A percentile compares a stretch with the other conserved stretches of the same genome.
These are phyloP conservation scores for Drechslera avenae DNA, from an alignment of 2,329 filamentous ascomycete genomes.

Conservation along the genomic window DNA sequence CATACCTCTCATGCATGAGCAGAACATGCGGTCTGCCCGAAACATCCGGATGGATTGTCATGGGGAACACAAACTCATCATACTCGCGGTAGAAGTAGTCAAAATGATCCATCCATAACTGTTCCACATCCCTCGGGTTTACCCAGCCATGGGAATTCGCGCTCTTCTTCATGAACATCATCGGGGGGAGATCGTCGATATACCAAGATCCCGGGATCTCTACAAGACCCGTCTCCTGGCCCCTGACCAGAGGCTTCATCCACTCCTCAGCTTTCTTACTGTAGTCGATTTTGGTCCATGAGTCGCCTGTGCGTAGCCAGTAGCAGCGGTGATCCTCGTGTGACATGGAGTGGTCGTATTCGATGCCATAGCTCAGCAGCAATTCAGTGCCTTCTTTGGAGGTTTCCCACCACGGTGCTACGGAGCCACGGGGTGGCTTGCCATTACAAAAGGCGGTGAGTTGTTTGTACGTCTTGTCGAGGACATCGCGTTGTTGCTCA, in stretches of 20 bases:
- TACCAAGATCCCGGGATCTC: conserved; percentile 72
- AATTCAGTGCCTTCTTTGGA: conserved; percentile 70
- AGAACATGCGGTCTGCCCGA: conserved; percentile 71
- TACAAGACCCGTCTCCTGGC: conserved; percentile 65
- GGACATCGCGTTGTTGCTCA: conserved; percentile 75
- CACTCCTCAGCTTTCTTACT: conserved; percentile 64
- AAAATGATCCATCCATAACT: conserved; percentile 70
- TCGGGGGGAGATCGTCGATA: conserved; percentile 63
- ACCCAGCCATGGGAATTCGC: conserved; percentile 69
- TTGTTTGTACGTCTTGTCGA: conserved; percentile 74
- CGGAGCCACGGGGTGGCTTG: conserved; percentile 72
- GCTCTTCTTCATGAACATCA: conserved; percentile 74
- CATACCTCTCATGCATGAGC: conserved; percentile 72
- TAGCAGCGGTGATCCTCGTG: conserved; percentile 70
- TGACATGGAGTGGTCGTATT: conserved; percentile 71
- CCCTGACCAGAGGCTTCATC: conserved; percentile 69
- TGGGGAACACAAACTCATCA: conserved; percentile 77
- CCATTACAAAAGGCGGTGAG: conserved; percentile 71
- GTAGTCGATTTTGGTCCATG: conserved; percentile 73
- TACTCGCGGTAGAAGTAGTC: conserved; percentile 78
- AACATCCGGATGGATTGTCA: conserved; percentile 74
- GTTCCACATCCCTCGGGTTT: conserved; percentile 64
- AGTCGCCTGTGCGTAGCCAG: conserved; percentile 66
- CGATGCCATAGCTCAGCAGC: conserved; percentile 68
- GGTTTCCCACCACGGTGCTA: conserved; percentile 78